Evolutionary conservation across 108 stramenopile species (phyloP), one percentile per base, ranked within the genome.

Genomic region (Chaetoceros tenuissimus): DNA sequence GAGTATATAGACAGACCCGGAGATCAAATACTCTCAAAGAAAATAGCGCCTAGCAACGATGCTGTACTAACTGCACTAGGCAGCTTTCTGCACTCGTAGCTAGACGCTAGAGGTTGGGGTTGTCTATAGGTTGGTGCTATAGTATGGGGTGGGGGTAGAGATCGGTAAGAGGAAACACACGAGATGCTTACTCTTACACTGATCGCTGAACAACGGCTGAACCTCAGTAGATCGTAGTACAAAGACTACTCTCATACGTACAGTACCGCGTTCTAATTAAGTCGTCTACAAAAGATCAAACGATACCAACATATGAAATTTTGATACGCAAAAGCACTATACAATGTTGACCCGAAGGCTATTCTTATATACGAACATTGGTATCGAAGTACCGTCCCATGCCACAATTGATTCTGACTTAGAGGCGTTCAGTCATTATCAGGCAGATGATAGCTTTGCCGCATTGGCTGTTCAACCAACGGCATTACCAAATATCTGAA

Each of bases 181-280:
- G n/a, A n/a, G n/a, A n/a, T n/a, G n/a, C n/a, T n/a, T n/a, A n/a
- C 43, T 44, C 16, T 53, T 23, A 64, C 81, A 92, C 82, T 84
- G 88, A 88, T 88, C 85, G 72, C 62, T 72, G 82, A 80, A 93
- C 85, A 80, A 63, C 78, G 93, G 93, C 87, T 75, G 73, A 94
- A 91, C 85, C 89, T 94, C 93, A 94, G 85, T 84, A 85, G 87
- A 91, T 94, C 92, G 89, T 91, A 91, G 87, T 83, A 89, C 89
- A 90, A 85, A 77, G 90, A 82, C 90, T 88, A 88, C 90, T 88
- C 86, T 88, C 86, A 82, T 82, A 80, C 91, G 86, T 92, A 88
- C 91, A 92, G 83, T 88, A 88, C 91, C 85, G 64, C 74, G 87
- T 92, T 84, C 80, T n/a, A 89, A 67, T 76, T 80, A 89, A 84